A percentile compares a stretch with the other conserved stretches of the same genome.
Evolutionary conservation across 495 filamentous ascomycete species (phyloP).

Genomic region (Xylaria palmicola): DNA sequence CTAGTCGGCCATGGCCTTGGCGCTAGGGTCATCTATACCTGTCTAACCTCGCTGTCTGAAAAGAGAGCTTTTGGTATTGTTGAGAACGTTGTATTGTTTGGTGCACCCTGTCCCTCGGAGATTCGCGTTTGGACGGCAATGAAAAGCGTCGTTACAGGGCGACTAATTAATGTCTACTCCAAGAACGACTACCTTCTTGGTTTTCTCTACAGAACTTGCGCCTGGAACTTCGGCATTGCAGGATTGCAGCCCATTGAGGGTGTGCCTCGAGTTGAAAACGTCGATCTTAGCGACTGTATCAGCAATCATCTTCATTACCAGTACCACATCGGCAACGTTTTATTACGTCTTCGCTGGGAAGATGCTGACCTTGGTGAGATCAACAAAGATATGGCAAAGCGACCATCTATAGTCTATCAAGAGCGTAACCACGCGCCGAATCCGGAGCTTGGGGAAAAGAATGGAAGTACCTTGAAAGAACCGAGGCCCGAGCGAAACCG

Average conservation of each 20-base stretch:
- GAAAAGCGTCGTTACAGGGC: slow-evolving; percentile 54
- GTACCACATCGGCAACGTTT: slow-evolving; percentile 52
- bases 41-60: slow-evolving; percentile 72
- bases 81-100: slow-evolving; percentile 82
- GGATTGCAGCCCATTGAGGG: slow-evolving; percentile 55
- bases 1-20: slow-evolving; percentile 90
- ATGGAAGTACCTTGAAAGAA: not conserved
- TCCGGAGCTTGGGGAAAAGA: not conserved
- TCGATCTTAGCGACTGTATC: slow-evolving; percentile 54
- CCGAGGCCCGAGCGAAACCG: not conserved
- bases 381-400: slow-evolving; percentile 36
- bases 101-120: slow-evolving; percentile 69
- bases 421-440: slow-evolving; percentile 27
- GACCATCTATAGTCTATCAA: slow-evolving; percentile 20
- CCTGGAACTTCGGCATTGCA: slow-evolving; percentile 56
- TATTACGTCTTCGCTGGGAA: slow-evolving; percentile 56
- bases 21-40: slow-evolving; percentile 82
- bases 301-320: slow-evolving; percentile 56
- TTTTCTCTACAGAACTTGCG: slow-evolving; percentile 56
- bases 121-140: slow-evolving; percentile 52
- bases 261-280: slow-evolving; percentile 56
- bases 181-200: slow-evolving; percentile 60
- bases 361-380: slow-evolving; percentile 51
- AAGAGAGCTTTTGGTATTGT: slow-evolving; percentile 80
- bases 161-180: slow-evolving; percentile 61